Base-by-base conservation (phyloP, 331 rosid species). In the Malus hybrid region DNA sequence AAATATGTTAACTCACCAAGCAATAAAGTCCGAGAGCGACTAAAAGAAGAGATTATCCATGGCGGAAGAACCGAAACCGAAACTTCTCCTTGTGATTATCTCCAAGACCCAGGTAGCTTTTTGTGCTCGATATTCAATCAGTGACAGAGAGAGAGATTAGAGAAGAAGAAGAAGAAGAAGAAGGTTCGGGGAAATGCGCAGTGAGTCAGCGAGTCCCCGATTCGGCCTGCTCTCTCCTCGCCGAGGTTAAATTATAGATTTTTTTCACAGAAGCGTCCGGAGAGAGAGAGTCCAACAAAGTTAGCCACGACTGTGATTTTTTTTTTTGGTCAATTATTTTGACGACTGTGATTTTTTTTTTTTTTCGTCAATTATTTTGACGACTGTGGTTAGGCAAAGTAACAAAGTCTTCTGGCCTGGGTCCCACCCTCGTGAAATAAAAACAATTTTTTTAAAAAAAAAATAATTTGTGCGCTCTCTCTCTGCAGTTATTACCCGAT, bases 351-450 rank as follows among this genome's bases (percentile, higher is more conserved):
- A 2, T 39, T 22, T 2, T 28, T 1, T 28, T 28, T 1, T 1
- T 28, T 28, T 28, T 28, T 28, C 2, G 29, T 28, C 29, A 28
- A 28, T 28, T 28, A 28, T 28, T 28, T 28, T 28, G 29, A 28
- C 29, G 29, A 28, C 29, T 28, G 29, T 34, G 68, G 61, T 60
- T 48, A 66, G 15, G 44, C 27, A 9, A 5, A 20, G 8, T 28
- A 4, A 18, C 79, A 87, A 78, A 73, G 67, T 81, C 77, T 28
- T 61, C 76, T 67, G 80, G 77, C 68, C 57, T 48, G 86, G 89
- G 86, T 22, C 93, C 90, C 88, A 79, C 84, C 19, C 42, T 0
- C 3, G 2, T 1, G 5, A 56, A 29, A 3, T 18, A 33, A 10
- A 34, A 39, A 39, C 44, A 0, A 2, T 39, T 39, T 9, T 0